These are phyloP conservation scores for Austroboletus olivaceoglutinosus DNA, from an alignment of 1,284 basidiomycete species.

Conservation along the genomic window DNA sequence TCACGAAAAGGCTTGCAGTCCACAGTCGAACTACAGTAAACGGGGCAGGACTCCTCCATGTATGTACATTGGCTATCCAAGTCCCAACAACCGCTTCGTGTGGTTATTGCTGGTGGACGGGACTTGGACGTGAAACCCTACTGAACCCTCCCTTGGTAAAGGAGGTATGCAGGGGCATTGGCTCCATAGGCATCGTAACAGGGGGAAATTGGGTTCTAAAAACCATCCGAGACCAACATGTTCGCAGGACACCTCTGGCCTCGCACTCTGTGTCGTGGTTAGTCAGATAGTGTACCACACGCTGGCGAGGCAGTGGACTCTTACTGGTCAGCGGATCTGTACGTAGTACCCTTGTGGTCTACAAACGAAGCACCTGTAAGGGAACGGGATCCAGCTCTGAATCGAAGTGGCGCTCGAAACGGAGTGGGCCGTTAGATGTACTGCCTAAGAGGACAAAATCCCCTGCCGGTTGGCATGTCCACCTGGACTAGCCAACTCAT, in stretches of 20 bases:
- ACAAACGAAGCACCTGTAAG: constrained; percentile 6
- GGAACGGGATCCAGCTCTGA: constrained; percentile 4
- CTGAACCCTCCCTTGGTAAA: constrained; percentile 4
- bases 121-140: neutral
- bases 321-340: constrained; percentile 3
- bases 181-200: constrained; percentile 1
- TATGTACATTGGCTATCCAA: too few relatives aligned
- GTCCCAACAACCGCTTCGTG: neutral
- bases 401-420: neutral
- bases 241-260: constrained; percentile 1
- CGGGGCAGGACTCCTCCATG: too few relatives aligned
- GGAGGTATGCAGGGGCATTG: constrained; percentile 1
- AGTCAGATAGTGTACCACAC: neutral
- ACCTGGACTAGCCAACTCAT: neutral
- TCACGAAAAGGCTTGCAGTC: too few relatives aligned
- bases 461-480: constrained; percentile 1
- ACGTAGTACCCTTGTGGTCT: neutral
- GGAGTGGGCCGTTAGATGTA: neutral
- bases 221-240: constrained; percentile 2
- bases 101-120: neutral
- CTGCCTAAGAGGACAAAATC: constrained; percentile 5
- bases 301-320: constrained; percentile 2
- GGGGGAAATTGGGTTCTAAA: constrained; percentile 4
- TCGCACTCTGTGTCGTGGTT: constrained; percentile 4
- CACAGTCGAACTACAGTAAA: too few relatives aligned